These are phyloP conservation scores for Pyronema omphalodes DNA, from an alignment of 495 filamentous ascomycete genomes.

Conservation along the genomic window DNA sequence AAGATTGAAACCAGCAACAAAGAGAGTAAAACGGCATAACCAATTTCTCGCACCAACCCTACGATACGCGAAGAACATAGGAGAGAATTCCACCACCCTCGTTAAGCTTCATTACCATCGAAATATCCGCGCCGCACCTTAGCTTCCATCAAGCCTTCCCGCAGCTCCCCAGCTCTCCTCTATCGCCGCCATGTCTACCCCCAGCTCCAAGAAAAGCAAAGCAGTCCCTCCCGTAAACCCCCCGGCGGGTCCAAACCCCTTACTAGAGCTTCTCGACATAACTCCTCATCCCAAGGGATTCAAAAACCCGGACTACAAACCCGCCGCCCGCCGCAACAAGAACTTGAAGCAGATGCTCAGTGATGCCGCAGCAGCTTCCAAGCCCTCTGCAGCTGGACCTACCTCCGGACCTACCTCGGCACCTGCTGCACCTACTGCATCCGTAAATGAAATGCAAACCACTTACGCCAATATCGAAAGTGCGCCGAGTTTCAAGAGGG, in stretches of 20 bases:
- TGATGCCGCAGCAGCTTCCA: conserved; percentile 59
- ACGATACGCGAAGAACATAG: no score
- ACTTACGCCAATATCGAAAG: conserved; percentile 93
- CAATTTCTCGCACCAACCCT: no score
- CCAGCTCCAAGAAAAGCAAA: conserved; percentile 25
- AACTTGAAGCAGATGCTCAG: conserved; percentile 91
- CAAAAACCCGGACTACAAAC: conserved; percentile 74
- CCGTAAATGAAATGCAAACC: conserved; percentile 49
- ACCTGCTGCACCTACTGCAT: conserved; percentile 54
- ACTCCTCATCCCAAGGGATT: conserved; percentile 64
- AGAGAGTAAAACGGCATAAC: no score
- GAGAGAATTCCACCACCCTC: no score
- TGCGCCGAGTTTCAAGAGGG: conserved; percentile 52
- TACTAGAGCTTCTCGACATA: conserved; percentile 80
- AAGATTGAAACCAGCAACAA: no score
- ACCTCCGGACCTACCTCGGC: conserved; percentile 68
- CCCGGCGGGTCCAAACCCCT: conserved; percentile 10
- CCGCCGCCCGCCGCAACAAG: conserved; percentile 88
- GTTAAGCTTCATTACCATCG: no score
- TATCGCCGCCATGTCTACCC: conserved; percentile 11
- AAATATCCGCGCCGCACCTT: neutral
- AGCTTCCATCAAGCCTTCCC: neutral
- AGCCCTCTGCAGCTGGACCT: conserved; percentile 51
- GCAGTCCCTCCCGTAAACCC: conserved; percentile 19
- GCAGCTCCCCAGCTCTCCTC: neutral